Percentiles rank a stretch among this genome's conserved stretches.
Conservation (phyloP, 805 yeast genomes). For the Yamadazyma paraphyllophila region DNA sequence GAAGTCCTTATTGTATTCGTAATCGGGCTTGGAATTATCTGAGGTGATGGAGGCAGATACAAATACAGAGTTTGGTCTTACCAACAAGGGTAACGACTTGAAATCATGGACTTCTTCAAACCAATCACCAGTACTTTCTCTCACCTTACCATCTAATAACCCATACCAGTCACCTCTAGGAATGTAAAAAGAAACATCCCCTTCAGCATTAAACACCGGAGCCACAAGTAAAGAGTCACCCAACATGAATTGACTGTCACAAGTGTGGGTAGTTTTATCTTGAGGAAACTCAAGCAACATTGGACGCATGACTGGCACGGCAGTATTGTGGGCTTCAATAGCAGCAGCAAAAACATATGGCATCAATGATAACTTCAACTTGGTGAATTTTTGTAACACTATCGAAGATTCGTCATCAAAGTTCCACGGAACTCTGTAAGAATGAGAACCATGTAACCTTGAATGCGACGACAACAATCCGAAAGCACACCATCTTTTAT, state of each 20-base stretch:
- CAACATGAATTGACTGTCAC: slow-evolving; percentile 34
- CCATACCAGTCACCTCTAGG: slow-evolving; percentile 38
- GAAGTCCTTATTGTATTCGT: slow-evolving; percentile 27
- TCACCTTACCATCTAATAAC: slow-evolving; percentile 28
- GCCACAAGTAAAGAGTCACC: slow-evolving; percentile 34
- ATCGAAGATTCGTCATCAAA: slow-evolving; percentile 34
- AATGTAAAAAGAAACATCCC: slow-evolving; percentile 28
- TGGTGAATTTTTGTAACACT: slow-evolving; percentile 31
- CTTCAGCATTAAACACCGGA: slow-evolving; percentile 30
- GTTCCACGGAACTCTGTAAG: slow-evolving; percentile 40
- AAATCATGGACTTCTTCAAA: slow-evolving; percentile 27
- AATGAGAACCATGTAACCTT: slow-evolving; percentile 35
- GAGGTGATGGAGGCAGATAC: slow-evolving; percentile 21
- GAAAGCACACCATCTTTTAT: slow-evolving; percentile 40
- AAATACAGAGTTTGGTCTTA: slow-evolving; percentile 24
- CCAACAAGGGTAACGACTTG: slow-evolving; percentile 29
- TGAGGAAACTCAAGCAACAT: slow-evolving; percentile 30
- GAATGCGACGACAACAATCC: slow-evolving; percentile 39
- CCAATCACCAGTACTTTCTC: slow-evolving; percentile 22
- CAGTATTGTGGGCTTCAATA: slow-evolving; percentile 23
- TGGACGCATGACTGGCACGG: slow-evolving; percentile 33
- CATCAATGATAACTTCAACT: slow-evolving; percentile 31
- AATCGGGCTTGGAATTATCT: slow-evolving; percentile 20
- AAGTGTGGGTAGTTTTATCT: slow-evolving; percentile 22
- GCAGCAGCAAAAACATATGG: slow-evolving; percentile 31